Evolutionary conservation across 2,329 filamentous ascomycete genomes (phyloP).

Genomic region (Rugonectria rugulosa): DNA sequence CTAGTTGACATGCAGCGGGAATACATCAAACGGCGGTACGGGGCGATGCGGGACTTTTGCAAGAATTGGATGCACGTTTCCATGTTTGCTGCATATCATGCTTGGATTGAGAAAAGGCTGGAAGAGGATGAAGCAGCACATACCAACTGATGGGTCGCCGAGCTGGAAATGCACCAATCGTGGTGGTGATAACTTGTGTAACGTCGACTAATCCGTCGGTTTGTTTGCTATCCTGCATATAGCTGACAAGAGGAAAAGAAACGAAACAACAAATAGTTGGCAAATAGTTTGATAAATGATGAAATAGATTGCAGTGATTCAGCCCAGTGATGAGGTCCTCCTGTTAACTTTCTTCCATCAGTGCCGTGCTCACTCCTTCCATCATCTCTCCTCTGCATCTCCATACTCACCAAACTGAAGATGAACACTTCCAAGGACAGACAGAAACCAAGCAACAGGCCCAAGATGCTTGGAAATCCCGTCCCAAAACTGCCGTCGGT

Average conservation of each 20-base stretch:
- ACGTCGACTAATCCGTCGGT: too few species aligned
- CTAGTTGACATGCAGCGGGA: conserved; percentile 17
- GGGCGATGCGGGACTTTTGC: conserved; percentile 52
- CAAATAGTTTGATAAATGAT: too few species aligned
- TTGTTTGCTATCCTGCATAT: too few species aligned
- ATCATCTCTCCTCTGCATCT: too few species aligned
- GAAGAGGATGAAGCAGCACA: conserved; percentile 5
- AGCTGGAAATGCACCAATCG: not conserved
- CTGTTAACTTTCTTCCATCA: too few species aligned
- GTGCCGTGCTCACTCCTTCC: too few species aligned
- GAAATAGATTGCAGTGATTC: too few species aligned
- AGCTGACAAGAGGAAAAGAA: too few species aligned
- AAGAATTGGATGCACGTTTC: conserved; percentile 46
- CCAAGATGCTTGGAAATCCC: not conserved
- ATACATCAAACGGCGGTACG: conserved; percentile 47
- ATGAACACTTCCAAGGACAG: not conserved
- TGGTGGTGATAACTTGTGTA: too few species aligned
- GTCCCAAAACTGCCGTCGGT: not conserved
- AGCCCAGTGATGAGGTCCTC: too few species aligned
- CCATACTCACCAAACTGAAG: not conserved
- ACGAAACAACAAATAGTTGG: too few species aligned
- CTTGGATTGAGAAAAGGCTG: conserved; percentile 49
- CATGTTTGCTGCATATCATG: conserved; percentile 55
- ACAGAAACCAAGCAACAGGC: not conserved
- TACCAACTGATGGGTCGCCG: not conserved